Percentiles rank a stretch among this genome's conserved stretches.
Evolutionary conservation across 1,139 yeast genomes (phyloP).

Genomic region (Magnusiomyces suaveolens): DNA sequence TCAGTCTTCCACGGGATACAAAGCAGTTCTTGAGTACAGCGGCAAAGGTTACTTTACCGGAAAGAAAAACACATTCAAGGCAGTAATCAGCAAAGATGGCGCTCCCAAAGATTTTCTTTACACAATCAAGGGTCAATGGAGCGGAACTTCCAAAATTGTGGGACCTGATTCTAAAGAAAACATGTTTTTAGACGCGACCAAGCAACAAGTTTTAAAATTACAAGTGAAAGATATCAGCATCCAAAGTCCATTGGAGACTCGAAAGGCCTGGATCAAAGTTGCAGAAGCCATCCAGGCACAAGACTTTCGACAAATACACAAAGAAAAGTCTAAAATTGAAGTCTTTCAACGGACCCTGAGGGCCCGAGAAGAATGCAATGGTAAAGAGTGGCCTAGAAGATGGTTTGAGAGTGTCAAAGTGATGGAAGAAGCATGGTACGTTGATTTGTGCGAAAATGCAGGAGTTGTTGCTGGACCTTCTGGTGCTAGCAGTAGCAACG

Average conservation of each 20-base stretch:
- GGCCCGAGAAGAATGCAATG: conserved; percentile 55
- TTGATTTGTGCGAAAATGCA: conserved; percentile 16
- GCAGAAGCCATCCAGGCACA: conserved; percentile 76
- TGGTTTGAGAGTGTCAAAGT: conserved; percentile 45
- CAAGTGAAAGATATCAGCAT: conserved; percentile 69
- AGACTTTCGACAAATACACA: conserved; percentile 62
- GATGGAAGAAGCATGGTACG: conserved; percentile 19
- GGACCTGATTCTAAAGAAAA: conserved; percentile 26
- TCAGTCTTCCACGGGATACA: conserved; percentile 70
- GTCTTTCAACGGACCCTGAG: conserved; percentile 74
- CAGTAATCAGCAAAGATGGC: conserved; percentile 55
- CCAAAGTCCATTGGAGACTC: conserved; percentile 67
- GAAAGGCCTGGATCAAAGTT: conserved; percentile 78
- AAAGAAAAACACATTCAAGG: conserved; percentile 84
- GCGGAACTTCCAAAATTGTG: conserved; percentile 51
- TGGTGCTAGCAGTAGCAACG: conserved; percentile 17
- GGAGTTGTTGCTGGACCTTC: conserved; percentile 21
- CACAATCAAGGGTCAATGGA: conserved; percentile 92
- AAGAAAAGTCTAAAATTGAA: conserved; percentile 69
- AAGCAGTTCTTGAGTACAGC: conserved; percentile 64
- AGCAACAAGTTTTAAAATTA: conserved; percentile 43
- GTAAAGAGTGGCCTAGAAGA: conserved; percentile 58
- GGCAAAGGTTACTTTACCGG: conserved; percentile 97
- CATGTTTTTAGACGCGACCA: conserved; percentile 62
- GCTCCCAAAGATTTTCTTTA: conserved; percentile 56